Percentiles rank a stretch among this genome's conserved stretches.
phyloP scores from a whole-genome alignment of 768 basidiomycete genomes.

The Asterophora parasitica region DNA sequence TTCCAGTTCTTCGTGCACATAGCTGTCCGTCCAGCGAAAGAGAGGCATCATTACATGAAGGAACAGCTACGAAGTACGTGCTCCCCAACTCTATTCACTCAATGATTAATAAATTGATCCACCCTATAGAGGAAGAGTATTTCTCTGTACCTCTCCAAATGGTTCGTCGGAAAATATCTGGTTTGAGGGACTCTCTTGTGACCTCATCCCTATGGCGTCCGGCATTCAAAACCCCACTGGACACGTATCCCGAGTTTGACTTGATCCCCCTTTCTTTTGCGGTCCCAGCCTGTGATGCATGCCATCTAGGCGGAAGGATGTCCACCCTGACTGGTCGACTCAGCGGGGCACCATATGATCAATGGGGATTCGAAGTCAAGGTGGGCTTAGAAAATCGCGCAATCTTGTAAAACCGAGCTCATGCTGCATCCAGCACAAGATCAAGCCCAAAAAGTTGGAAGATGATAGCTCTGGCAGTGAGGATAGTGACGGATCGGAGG shows the following conservation, averaged over 20 bases:
- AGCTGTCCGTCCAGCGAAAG: constrained; percentile 50
- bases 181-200: constrained; percentile 70
- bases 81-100: not conserved
- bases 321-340: constrained; percentile 62
- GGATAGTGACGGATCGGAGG: constrained; percentile 15
- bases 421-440: constrained; percentile 6
- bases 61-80: constrained; percentile 44
- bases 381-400: constrained; percentile 3
- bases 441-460: not conserved
- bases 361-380: constrained; percentile 51
- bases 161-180: constrained; percentile 63
- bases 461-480: constrained; percentile 9
- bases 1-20: constrained; percentile 87
- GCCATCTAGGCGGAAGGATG: constrained; percentile 65
- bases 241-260: constrained; percentile 62
- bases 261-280: constrained; percentile 49
- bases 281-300: constrained; percentile 74
- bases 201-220: constrained; percentile 82
- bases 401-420: constrained; percentile 6
- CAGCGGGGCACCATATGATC: constrained; percentile 66
- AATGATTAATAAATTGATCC: not conserved
- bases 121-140: constrained; percentile 52
- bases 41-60: constrained; percentile 54
- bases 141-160: constrained; percentile 66
- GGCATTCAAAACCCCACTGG: constrained; percentile 59